A percentile compares a stretch with the other conserved stretches of the same genome.
phyloP scores from a whole-genome alignment of 75 land plant genomes.

The Larix kaempferi region DNA sequence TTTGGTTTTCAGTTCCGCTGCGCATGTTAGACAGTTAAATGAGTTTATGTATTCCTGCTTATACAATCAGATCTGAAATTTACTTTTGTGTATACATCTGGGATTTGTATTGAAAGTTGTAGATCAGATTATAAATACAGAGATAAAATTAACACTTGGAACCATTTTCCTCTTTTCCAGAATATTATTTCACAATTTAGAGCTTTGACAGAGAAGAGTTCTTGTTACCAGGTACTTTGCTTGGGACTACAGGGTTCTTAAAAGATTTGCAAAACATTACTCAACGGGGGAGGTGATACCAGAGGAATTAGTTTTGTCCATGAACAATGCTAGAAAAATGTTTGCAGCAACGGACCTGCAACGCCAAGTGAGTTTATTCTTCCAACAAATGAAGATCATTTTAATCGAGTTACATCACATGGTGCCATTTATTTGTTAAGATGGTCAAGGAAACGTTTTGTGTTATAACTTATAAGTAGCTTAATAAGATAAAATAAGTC shows the following conservation, averaged over 20 bases:
- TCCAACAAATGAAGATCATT: neutral
- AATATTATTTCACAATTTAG: neutral
- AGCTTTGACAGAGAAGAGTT: neutral
- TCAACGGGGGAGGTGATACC: conserved; percentile 88
- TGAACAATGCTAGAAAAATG: conserved; percentile 79
- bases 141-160: too few relatives aligned
- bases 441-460: neutral
- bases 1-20: too few relatives aligned
- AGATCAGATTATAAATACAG: too few relatives aligned
- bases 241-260: conserved; percentile 90
- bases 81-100: too few relatives aligned
- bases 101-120: too few relatives aligned
- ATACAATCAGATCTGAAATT: too few relatives aligned
- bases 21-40: too few relatives aligned
- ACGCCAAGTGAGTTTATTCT: conserved; percentile 60
- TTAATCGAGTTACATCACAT: neutral
- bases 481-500: neutral
- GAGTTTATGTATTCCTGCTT: too few relatives aligned
- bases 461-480: neutral
- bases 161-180: neutral
- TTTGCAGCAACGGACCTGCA: conserved; percentile 87
- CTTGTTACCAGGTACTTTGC: conserved; percentile 70
- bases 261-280: conserved; percentile 75
- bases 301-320: conserved; percentile 68
- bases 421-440: neutral